A percentile compares a stretch with the other conserved stretches of the same genome.
Evolutionary conservation across 2,329 filamentous ascomycete genomes (phyloP).

Genomic region (Didymella pinodella): DNA sequence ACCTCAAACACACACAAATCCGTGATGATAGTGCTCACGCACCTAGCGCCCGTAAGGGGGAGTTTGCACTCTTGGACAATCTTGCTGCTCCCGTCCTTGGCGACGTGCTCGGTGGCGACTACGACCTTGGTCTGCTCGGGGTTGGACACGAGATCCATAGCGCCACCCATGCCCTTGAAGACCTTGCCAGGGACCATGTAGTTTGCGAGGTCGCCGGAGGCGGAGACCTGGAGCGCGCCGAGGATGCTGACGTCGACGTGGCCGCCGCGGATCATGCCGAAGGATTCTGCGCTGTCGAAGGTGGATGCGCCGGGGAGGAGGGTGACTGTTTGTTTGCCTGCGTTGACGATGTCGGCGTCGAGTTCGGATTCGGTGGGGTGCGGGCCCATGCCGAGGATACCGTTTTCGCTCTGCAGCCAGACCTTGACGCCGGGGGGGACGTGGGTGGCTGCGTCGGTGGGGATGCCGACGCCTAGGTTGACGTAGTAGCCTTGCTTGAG

Average conservation of each 20-base stretch:
- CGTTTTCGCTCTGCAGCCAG: conserved; percentile 64
- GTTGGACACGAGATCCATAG: conserved; percentile 90
- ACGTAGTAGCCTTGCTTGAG: conserved; percentile 96
- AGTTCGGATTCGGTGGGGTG: conserved; percentile 69
- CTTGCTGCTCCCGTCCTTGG: conserved; percentile 91
- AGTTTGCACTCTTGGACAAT: conserved; percentile 72
- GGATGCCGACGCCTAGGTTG: conserved; percentile 91
- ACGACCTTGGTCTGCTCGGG: conserved; percentile 85
- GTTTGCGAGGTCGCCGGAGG: conserved; percentile 82
- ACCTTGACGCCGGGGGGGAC: conserved; percentile 67
- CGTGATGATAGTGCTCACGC: conserved; percentile 52
- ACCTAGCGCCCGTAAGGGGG: conserved; percentile 49
- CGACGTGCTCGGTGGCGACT: conserved; percentile 92
- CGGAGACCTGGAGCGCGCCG: conserved; percentile 87
- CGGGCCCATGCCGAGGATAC: conserved; percentile 56
- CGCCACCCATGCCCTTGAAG: conserved; percentile 88
- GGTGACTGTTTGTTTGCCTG: conserved; percentile 91
- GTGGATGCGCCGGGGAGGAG: conserved; percentile 79
- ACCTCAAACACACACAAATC: conserved; percentile 65
- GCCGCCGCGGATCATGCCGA: conserved; percentile 90
- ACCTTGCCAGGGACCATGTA: conserved; percentile 91
- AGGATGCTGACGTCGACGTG: conserved; percentile 88
- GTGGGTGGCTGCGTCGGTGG: conserved; percentile 86
- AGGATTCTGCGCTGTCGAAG: conserved; percentile 87
- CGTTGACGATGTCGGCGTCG: conserved; percentile 89